Evolutionary conservation across 441 rosid genomes (phyloP).

Genomic region (Syzygium syzygioides): DNA sequence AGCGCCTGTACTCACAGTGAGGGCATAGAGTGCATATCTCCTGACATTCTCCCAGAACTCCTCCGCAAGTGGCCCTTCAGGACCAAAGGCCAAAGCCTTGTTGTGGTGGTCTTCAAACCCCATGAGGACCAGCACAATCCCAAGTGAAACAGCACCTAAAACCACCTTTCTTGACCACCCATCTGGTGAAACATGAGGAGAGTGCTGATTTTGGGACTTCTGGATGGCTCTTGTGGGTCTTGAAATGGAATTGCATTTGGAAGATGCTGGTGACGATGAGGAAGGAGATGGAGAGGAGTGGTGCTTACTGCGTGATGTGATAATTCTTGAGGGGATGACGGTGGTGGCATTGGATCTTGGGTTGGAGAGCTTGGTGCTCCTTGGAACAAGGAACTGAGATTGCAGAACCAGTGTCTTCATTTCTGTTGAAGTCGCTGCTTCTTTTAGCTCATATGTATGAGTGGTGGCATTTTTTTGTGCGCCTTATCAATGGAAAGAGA

Average conservation of each 20-base stretch:
- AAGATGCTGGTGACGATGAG: not conserved
- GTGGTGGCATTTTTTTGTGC: not conserved
- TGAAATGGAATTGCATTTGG: not conserved
- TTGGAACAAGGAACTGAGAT: conserved; percentile 9
- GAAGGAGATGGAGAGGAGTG: not conserved
- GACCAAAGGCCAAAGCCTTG: conserved; percentile 76
- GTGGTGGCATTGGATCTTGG: conserved; percentile 7
- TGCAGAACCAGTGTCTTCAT: conserved; percentile 24
- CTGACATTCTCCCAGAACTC: conserved; percentile 92
- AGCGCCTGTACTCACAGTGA: conserved; percentile 69
- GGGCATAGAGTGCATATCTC: conserved; percentile 67
- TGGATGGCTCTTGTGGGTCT: not conserved
- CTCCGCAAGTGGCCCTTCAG: conserved; percentile 82
- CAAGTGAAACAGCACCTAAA: conserved; percentile 51
- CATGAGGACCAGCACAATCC: conserved; percentile 35
- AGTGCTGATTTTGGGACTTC: not conserved
- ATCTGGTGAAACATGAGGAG: not conserved
- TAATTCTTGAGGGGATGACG: conserved; percentile 6
- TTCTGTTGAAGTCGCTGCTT: not conserved
- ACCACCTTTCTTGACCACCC: conserved; percentile 27
- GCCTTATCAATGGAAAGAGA: not conserved
- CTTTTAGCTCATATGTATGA: not conserved
- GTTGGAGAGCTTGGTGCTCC: conserved; percentile 2
- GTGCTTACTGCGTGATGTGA: not conserved
- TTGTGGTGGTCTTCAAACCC: conserved; percentile 34